Conservation (phyloP, 768 basidiomycete species). For the Tricholomella constricta region DNA sequence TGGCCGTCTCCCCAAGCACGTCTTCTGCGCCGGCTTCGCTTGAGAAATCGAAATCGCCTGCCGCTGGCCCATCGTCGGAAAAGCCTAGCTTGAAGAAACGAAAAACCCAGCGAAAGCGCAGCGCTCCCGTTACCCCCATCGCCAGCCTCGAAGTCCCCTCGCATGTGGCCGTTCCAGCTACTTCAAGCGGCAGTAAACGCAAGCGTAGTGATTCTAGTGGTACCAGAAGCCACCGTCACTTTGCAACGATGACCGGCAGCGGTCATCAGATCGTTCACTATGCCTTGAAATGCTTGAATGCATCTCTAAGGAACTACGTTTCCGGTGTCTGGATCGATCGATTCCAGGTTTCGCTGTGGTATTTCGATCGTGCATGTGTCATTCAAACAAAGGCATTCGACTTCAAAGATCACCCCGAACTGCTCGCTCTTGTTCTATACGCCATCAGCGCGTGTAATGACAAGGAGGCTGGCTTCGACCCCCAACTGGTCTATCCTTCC, state of each 20-base stretch:
- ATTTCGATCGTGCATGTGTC: conserved; percentile 26
- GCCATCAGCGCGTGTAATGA: conserved; percentile 2
- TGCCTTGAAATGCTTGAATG: conserved; percentile 9
- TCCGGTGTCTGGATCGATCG: conserved; percentile 24
- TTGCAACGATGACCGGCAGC: background rate
- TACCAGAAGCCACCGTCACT: background rate
- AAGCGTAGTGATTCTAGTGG: background rate
- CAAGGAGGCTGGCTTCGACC: conserved; percentile 16
- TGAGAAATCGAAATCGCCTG: background rate
- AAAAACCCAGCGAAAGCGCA: background rate
- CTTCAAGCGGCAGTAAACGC: background rate
- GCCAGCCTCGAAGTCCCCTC: background rate
- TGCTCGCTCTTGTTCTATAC: conserved; percentile 24
- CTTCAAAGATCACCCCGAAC: conserved; percentile 14
- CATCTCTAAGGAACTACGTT: conserved; percentile 16
- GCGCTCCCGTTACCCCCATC: background rate
- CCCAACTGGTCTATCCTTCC: background rate
- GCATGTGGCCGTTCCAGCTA: background rate
- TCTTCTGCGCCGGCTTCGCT: background rate
- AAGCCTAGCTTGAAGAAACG: too few species aligned
- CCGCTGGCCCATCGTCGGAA: background rate
- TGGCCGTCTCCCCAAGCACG: background rate
- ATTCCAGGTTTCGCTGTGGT: conserved; percentile 24
- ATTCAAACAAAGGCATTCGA: conserved; percentile 19
- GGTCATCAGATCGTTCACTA: background rate